Conservation (phyloP, 2,329 filamentous ascomycete genomes). For the Calonectria montana region DNA sequence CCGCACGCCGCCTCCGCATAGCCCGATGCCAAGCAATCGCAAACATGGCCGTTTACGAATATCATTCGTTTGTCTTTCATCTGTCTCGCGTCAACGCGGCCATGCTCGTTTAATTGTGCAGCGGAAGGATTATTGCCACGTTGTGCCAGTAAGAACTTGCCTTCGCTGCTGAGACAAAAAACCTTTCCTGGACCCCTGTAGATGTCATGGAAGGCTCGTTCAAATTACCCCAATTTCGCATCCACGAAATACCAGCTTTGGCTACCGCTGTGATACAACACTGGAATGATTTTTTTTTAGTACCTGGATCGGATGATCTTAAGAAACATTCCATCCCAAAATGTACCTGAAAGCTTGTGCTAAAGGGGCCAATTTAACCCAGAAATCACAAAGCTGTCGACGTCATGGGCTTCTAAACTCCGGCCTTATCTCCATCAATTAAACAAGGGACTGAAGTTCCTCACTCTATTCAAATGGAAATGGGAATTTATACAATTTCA, state of each 20-base stretch:
- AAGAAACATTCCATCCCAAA: not conserved
- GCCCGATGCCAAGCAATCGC: not conserved
- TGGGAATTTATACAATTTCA: too few relatives aligned
- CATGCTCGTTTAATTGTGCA: not conserved
- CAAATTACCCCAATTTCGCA: not conserved
- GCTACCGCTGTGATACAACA: not conserved
- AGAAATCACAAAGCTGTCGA: not conserved
- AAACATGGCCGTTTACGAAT: not conserved
- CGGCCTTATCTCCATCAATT: slow-evolving; percentile 6
- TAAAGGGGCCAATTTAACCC: not conserved
- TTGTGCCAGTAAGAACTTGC: not conserved
- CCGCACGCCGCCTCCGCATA: slow-evolving; percentile 3
- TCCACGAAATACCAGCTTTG: too few relatives aligned
- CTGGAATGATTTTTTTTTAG: not conserved
- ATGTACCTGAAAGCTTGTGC: not conserved
- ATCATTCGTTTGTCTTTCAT: not conserved
- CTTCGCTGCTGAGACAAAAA: not conserved
- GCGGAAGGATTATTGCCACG: not conserved
- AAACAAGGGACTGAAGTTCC: not conserved
- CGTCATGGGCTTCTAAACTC: not conserved
- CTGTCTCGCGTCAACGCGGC: not conserved
- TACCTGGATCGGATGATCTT: not conserved
- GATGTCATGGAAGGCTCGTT: not conserved
- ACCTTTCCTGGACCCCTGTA: not conserved
- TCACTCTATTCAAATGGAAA: not conserved